phyloP scores from a whole-genome alignment of 257 asterid species.

The Cinchona pubescens region DNA sequence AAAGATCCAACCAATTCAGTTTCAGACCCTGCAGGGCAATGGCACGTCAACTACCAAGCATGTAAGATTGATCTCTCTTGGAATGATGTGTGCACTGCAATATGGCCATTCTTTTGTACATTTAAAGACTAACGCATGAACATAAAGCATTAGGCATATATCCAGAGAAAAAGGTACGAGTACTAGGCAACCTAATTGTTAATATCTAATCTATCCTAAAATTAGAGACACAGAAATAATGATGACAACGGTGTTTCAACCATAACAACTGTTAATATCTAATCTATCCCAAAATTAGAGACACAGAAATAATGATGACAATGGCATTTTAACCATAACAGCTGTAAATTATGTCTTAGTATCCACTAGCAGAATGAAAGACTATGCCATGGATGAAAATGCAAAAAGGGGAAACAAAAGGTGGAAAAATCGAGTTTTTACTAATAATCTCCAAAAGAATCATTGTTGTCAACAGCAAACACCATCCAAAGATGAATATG shows the following conservation, averaged over 20 bases:
- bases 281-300: neutral
- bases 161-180: neutral
- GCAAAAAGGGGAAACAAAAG: neutral
- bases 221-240: neutral
- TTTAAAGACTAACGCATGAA: neutral
- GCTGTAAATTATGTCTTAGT: neutral
- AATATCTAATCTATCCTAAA: neutral
- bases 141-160: slow-evolving; percentile 4
- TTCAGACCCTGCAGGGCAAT: slow-evolving; percentile 8
- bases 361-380: neutral
- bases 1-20: neutral
- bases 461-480: neutral
- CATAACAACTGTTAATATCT: neutral
- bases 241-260: too few relatives aligned
- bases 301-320: neutral
- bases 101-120: neutral
- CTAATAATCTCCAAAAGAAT: neutral
- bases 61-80: neutral
- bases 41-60: neutral
- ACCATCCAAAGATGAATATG: neutral
- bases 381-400: neutral
- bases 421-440: neutral
- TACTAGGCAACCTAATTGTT: neutral
- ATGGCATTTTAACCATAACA: neutral
- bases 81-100: neutral